phyloP scores from a whole-genome alignment of 148 eudicot genomes.

The Amaranthus palmeri region DNA sequence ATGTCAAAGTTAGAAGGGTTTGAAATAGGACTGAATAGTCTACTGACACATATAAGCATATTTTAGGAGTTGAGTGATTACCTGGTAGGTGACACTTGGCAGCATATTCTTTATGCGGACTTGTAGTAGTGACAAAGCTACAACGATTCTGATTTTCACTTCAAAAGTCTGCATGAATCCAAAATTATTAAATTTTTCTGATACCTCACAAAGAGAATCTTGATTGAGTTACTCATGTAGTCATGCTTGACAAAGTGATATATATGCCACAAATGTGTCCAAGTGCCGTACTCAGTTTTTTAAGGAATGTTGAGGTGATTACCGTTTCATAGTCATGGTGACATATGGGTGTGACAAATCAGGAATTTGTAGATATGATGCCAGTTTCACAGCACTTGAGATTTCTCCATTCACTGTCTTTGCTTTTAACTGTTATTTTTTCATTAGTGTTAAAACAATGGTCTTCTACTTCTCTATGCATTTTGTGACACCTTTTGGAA shows the following conservation, averaged over 20 bases:
- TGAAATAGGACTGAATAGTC: not conserved
- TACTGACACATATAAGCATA: not conserved
- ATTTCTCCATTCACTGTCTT: not conserved
- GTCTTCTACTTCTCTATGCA: not conserved
- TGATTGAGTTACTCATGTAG: not conserved
- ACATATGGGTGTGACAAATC: not conserved
- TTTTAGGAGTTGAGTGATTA: not conserved
- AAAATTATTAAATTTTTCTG: too few species aligned
- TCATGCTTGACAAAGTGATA: not conserved
- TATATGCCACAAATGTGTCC: not conserved
- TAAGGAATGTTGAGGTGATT: not conserved
- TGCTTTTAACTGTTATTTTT: not conserved
- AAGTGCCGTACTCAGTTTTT: not conserved
- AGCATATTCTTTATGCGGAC: not conserved
- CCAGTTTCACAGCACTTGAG: not conserved
- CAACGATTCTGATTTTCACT: too few species aligned
- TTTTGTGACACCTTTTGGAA: constrained; percentile 3
- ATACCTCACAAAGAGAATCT: too few species aligned
- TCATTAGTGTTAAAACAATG: not conserved
- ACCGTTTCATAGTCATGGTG: not conserved
- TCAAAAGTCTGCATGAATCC: too few species aligned
- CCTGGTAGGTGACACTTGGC: not conserved
- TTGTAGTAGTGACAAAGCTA: too few species aligned
- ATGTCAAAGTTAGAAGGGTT: not conserved
- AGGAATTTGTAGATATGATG: not conserved